These are phyloP conservation scores for Globisporangium cystogenes DNA, from an alignment of 352 stramenopile genomes.

Conservation along the genomic window DNA sequence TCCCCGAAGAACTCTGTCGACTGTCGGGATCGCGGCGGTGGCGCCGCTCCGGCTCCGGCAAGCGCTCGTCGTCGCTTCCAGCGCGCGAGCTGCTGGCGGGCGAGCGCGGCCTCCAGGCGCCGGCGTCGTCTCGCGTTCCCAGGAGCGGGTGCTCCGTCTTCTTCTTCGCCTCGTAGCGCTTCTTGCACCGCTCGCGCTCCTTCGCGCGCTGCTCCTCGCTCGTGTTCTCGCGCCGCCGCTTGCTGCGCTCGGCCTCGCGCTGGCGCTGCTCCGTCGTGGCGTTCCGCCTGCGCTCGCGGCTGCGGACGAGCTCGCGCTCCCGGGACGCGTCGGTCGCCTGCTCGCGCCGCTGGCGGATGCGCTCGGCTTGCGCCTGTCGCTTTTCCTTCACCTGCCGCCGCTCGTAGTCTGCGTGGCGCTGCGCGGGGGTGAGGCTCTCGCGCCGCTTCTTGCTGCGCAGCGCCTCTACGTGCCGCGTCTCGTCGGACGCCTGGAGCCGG, in stretches of 20 bases:
- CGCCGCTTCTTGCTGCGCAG: conserved; percentile 52
- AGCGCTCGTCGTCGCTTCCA: not conserved
- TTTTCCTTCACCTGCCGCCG: conserved; percentile 55
- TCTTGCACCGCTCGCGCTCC: conserved; percentile 61
- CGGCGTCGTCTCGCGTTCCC: not conserved
- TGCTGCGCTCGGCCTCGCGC: conserved; percentile 56
- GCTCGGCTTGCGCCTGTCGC: conserved; percentile 35
- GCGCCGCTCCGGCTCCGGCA: not conserved
- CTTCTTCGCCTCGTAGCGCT: conserved; percentile 63
- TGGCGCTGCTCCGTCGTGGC: conserved; percentile 60
- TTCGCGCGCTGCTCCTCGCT: conserved; percentile 53
- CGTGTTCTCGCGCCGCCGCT: conserved; percentile 43
- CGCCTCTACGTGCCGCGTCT: conserved; percentile 42
- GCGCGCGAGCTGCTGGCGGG: not conserved
- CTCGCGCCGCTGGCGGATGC: conserved; percentile 40
- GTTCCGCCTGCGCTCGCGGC: conserved; percentile 48
- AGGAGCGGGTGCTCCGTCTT: not conserved
- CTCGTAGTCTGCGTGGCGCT: conserved; percentile 63
- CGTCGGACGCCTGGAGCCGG: conserved; percentile 35
- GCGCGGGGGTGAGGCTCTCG: conserved; percentile 53
- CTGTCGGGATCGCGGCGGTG: too few species aligned
- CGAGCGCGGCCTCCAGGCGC: conserved; percentile 1
- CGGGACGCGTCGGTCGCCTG: conserved; percentile 35
- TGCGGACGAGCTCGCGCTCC: conserved; percentile 53
- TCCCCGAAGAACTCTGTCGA: too few species aligned